Evolutionary conservation across 2,329 filamentous ascomycete genomes (phyloP), one percentile per base, ranked within the genome.

Genomic region (Colletotrichum gigasporum): DNA sequence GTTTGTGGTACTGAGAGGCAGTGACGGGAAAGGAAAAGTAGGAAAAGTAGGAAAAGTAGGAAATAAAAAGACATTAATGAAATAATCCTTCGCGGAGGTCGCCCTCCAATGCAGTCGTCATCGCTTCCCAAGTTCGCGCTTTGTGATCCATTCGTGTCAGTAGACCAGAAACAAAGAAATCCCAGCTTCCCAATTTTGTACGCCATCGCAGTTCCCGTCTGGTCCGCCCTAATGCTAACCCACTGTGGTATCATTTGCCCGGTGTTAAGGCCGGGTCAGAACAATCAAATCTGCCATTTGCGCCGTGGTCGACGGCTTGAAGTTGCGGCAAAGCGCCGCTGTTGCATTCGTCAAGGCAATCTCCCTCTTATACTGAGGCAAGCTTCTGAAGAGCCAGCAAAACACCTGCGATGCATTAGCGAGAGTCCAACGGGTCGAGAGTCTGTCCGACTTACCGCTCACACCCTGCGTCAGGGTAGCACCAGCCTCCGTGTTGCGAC

Each of bases 381-480:
- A 82, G 74, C 52, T 78, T 76, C 67, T 81, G 79, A 20, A 82
- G 76, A 57, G 80, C 80, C 20, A 76, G 75, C 28, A 82, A 72
- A 44, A 82, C 78, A 64, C 80, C 80, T 82, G 47, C n/a, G 2
- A 14, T 5, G 11, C 8, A 11, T 47, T 30, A 62, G 48, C 35
- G 14, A 6, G 22, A 16, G 2, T 0, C n/a, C 9, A 28, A 4
- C 20, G 7, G 9, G 7, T 5, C 4, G 2, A 3, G 4, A 3
- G 1, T 3, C 26, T 9, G 10, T 5, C 20, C 69, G 8, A 83
- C 88, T 79, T 83, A 92, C 94, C 94, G 76, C 92, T 97, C 42
- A 97, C 93, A 69, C 95, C 95, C 76, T 97, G 95, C 0, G 93
- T 95, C 72, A 97, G 77, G 1, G 95, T 97, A 2, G 91, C 89